Evolutionary conservation across 441 rosid genomes (phyloP).

Genomic region (Adansonia grandidieri): DNA sequence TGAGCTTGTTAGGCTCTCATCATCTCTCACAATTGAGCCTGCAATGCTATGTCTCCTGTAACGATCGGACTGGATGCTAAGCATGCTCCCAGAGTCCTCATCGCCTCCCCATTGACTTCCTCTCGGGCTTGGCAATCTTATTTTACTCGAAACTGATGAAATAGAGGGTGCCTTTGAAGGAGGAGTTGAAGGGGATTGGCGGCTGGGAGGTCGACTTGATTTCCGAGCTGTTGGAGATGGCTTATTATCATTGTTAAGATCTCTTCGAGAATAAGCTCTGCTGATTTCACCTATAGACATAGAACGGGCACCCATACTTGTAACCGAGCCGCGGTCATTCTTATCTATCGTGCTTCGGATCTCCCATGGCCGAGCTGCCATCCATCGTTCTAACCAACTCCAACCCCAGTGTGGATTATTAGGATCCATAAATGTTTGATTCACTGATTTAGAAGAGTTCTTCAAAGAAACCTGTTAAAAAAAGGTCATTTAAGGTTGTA

Average conservation of each 20-base stretch:
- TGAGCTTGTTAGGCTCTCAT: slow-evolving; percentile 76
- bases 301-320: too few relatives aligned
- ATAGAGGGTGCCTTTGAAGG: slow-evolving; percentile 49
- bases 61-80: slow-evolving; percentile 64
- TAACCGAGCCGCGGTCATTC: too few relatives aligned
- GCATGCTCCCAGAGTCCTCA: slow-evolving; percentile 67
- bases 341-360: too few relatives aligned
- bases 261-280: too few relatives aligned
- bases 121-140: slow-evolving; percentile 53
- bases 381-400: slow-evolving; percentile 99
- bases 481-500: slow-evolving; percentile 15
- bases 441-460: slow-evolving; percentile 49
- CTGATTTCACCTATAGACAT: too few relatives aligned
- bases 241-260: slow-evolving; percentile 21
- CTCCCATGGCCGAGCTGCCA: slow-evolving; percentile 56
- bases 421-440: slow-evolving; percentile 75
- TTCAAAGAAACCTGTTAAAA: slow-evolving; percentile 62
- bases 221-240: slow-evolving; percentile 13
- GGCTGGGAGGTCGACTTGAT: slow-evolving; percentile 35
- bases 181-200: slow-evolving; percentile 56
- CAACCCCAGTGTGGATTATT: slow-evolving; percentile 93
- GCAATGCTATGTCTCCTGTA: slow-evolving; percentile 75
- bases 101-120: slow-evolving; percentile 62
- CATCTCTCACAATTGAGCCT: slow-evolving; percentile 72
- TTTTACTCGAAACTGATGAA: slow-evolving; percentile 46